phyloP scores from a whole-genome alignment of 768 basidiomycete genomes.

The Dictyophora rubrovolvata region DNA sequence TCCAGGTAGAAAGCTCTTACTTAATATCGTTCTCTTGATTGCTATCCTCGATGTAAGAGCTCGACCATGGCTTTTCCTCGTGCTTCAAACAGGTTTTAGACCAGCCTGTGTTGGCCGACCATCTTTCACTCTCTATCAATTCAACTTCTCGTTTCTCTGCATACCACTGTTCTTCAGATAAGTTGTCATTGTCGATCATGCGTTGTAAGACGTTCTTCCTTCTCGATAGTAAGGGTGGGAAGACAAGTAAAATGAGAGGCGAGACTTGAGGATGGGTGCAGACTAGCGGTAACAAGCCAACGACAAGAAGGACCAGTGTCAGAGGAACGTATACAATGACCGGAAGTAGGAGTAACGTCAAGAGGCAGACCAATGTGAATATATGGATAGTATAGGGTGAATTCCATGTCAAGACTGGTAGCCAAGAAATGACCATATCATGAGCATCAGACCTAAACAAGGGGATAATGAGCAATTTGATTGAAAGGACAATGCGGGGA shows the following conservation, averaged over 20 bases:
- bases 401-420: constrained; percentile 39
- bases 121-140: constrained; percentile 75
- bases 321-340: constrained; percentile 26
- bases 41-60: constrained; percentile 30
- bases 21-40: constrained; percentile 68
- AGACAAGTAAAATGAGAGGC: constrained; percentile 21
- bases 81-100: constrained; percentile 26
- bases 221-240: constrained; percentile 14
- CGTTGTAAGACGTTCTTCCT: constrained; percentile 22
- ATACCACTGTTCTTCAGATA: constrained; percentile 55
- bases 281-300: constrained; percentile 43
- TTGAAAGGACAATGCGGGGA: neutral
- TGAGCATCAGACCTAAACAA: constrained; percentile 48
- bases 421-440: constrained; percentile 41
- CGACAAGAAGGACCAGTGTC: constrained; percentile 32
- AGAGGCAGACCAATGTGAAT: constrained; percentile 36
- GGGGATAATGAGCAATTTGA: neutral
- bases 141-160: constrained; percentile 60
- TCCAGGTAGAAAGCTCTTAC: constrained; percentile 29
- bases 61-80: constrained; percentile 55
- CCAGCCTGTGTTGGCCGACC: constrained; percentile 28
- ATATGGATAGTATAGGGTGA: constrained; percentile 46
- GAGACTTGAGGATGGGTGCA: constrained; percentile 38
- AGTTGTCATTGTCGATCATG: constrained; percentile 52
- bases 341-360: constrained; percentile 27